Evolutionary conservation across 1,139 yeast genomes (phyloP), one percentile per base, ranked within the genome.

Genomic region (Taiozyma sp.): DNA sequence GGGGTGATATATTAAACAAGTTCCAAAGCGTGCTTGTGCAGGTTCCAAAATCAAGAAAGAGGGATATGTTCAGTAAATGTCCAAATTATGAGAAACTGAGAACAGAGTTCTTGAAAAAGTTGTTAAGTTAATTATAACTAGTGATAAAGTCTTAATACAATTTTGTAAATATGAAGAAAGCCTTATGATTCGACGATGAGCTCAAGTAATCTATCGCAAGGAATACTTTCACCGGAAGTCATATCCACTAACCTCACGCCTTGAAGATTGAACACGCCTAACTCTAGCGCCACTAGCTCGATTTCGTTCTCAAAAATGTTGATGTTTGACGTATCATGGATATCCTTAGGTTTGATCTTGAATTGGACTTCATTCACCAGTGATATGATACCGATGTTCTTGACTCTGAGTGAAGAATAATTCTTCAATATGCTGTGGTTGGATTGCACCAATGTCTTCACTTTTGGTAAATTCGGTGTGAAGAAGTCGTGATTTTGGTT

Each of bases 151-250:
- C 36, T 8, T n/a, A 32, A n/a, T 32, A n/a, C 36, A 32, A 7
- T 2, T n/a, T 32, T 32, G 8, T 23, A 9, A 9, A 23, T 30
- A 10, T 16, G 16, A 19, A 19, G 12, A 19, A 27, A 12, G 19
- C 24, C 40, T 51, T 41, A 61, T 45, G 52, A 45, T 9, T 72
- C 72, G n/a, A 87, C 91, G 54, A 84, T 79, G 2, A 88, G 87
- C 60, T 87, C 92, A 23, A 87, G 73, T 49, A 87, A 69, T 55
- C 80, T 78, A 1, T 91, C 92, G 63, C 88, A 84, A 56, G 84
- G 92, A 57, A 84, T 74, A 2, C 83, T 80, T 55, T 87, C 93
- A 4, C 93, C 91, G 29, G 83, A 76, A 41, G 65, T 65, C 12
- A 82, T 71, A 62, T 88, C 96, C 49, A 83, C 76, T 9, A 88